A percentile compares a stretch with the other conserved stretches of the same genome.
These are phyloP conservation scores for Cyclotella atomus DNA, from an alignment of 108 stramenopile species.

Conservation along the genomic window DNA sequence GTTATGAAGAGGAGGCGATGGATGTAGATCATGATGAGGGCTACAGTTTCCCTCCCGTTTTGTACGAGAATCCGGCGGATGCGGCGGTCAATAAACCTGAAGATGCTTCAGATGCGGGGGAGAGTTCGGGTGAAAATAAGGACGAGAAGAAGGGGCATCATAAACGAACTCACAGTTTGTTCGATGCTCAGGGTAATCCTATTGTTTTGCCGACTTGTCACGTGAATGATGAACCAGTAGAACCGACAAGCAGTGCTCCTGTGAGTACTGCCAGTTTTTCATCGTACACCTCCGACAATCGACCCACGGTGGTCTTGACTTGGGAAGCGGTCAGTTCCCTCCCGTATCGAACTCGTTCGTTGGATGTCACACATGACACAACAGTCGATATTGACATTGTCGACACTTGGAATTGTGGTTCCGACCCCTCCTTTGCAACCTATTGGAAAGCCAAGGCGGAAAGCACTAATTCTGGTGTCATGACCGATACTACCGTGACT, in stretches of 20 bases:
- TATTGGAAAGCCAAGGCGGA: slow-evolving; percentile 47
- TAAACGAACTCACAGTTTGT: slow-evolving; percentile 32
- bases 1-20: slow-evolving; percentile 13
- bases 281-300: slow-evolving; percentile 15
- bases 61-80: slow-evolving; percentile 36
- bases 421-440: slow-evolving; percentile 67
- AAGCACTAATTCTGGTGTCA: background rate
- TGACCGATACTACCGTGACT: slow-evolving; percentile 9
- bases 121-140: background rate
- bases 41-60: slow-evolving; percentile 41
- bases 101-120: slow-evolving; percentile 1
- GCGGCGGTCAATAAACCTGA: background rate
- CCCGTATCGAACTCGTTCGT: slow-evolving; percentile 69
- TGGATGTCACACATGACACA: slow-evolving; percentile 53
- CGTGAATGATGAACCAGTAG: background rate
- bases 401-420: slow-evolving; percentile 75
- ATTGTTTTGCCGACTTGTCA: slow-evolving; percentile 10
- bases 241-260: slow-evolving; percentile 3
- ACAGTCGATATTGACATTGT: slow-evolving; percentile 37
- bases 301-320: slow-evolving; percentile 13
- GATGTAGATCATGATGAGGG: too few species aligned
- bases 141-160: background rate
- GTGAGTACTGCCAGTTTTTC: slow-evolving; percentile 26
- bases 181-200: slow-evolving; percentile 33
- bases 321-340: slow-evolving; percentile 38